Evolutionary conservation across 495 filamentous ascomycete genomes (phyloP), one percentile per base, ranked within the genome.

Genomic region (Tuber melanosporum): DNA sequence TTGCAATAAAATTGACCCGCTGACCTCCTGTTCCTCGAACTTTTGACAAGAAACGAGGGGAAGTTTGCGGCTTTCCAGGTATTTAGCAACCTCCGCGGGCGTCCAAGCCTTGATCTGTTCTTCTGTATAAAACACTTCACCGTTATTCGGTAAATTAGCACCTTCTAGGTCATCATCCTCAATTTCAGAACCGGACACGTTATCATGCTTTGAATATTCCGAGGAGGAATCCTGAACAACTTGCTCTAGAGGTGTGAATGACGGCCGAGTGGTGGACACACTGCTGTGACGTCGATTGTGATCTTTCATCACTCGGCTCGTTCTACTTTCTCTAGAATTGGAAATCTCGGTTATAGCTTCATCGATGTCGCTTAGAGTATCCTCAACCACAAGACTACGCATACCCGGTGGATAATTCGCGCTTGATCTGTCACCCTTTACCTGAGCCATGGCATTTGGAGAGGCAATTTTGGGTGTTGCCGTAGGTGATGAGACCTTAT

Each of bases 361-460:
- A 82, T 99, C 90, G 81, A 99, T 99, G 46, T 98, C 96, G 81
- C 93, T 97, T 75, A 99, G 85, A 0, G 96, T 98, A 82, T 99
- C 95, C 82, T 97, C 94, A 87, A 99, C 93, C 42, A 98, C 94
- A 4, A 94, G 93, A 82, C 93, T 94, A 42, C 90, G 88, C 78
- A 89, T 86, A 47, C 85, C 80, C 71, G 79, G 75, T 26, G 69
- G 62, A 45, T 76, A 77, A 72, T 71, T 73, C 84, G 75, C 57
- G 14, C 57, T 74, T 57, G 74, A 49, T 66, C 57, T 73, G 42
- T 82, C 80, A 44, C 77, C 81, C 57, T 66, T 66, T 46, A 36
- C 32, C 22, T 70, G 74, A 71, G 57, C 46, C 52, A 71, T 6
- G 6, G 32, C 57, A 26, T 46, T 44, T 22, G 71, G 36, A 26